Base-by-base conservation (phyloP, 495 filamentous ascomycete species). In the Gamarada debralockiae region DNA sequence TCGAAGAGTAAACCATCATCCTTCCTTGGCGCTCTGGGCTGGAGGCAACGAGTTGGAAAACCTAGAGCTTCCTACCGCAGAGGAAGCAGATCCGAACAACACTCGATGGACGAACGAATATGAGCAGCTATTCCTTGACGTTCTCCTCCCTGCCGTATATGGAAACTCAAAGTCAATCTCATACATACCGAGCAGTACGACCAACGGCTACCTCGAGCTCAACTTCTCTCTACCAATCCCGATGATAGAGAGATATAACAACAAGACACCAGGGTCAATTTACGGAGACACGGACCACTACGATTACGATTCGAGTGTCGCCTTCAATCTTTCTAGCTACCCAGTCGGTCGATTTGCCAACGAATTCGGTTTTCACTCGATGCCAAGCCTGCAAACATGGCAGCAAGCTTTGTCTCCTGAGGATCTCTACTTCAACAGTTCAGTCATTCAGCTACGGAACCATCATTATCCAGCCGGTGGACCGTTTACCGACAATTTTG, bases 21-120 rank as follows among this genome's bases (percentile, higher is more conserved):
- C 89, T 0, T 90, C 81, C 2, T 78, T 95, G 53, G 83, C 87
- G 7, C 75, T 92, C 27, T 92, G 79, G 65, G 86, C 82, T 21
- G 89, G 90, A 13, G 91, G 91, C 65, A 95, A 95, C 59, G 89
- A 93, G 61, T 85, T 93, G 65, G 92, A 93, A 64, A 86, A 90
- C 60, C 79, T 89, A 21, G 77, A 80, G 64, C 66, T 86, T 20
- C 62, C 57, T 1, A 49, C 68, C 0, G 71, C 82, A n/a, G 62
- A 74, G 22, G 12, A 56, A 2, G 63, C 64, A 0, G 74, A 76
- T 34, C 75, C 82, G 44, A 88, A 90, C 57, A 74, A 76, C 12
- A 71, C 74, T 37, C 70, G 73, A 1, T 73, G 87, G 22, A 72
- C 73, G 18, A 83, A 86, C 59, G 64, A 85, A 60, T 78, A 77